Conservation (phyloP, 202 grass and related monocot genomes). For the Sporobolus alterniflorus region DNA sequence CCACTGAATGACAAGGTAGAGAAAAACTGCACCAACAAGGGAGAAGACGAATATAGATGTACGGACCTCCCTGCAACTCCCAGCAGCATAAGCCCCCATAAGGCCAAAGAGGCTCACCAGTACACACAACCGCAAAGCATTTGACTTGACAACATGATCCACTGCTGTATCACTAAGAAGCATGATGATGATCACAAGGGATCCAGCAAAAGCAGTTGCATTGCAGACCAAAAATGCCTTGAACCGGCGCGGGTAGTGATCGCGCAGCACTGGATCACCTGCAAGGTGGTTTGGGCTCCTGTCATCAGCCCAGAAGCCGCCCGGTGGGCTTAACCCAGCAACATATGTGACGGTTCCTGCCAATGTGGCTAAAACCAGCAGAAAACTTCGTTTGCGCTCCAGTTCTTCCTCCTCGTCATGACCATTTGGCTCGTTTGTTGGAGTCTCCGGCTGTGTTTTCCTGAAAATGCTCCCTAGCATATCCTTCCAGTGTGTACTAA, state of each 20-base stretch:
- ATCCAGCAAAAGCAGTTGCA: slow-evolving; percentile 62
- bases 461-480: not conserved
- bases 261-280: slow-evolving; percentile 50
- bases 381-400: slow-evolving; percentile 47
- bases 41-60: slow-evolving; percentile 64
- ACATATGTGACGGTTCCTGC: slow-evolving; percentile 48
- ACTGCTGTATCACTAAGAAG: slow-evolving; percentile 56
- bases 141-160: slow-evolving; percentile 45
- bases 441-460: not conserved
- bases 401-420: not conserved
- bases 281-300: slow-evolving; percentile 18
- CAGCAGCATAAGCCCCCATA: slow-evolving; percentile 61
- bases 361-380: slow-evolving; percentile 56
- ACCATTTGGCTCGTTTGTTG: not conserved
- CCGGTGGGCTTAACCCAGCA: slow-evolving; percentile 55
- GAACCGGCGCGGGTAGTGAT: slow-evolving; percentile 50
- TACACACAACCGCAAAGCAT: slow-evolving; percentile 59
- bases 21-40: slow-evolving; percentile 45
- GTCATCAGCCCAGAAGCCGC: slow-evolving; percentile 51
- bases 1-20: slow-evolving; percentile 47
- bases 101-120: slow-evolving; percentile 57
- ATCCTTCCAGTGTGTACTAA: not conserved
- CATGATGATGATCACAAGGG: slow-evolving; percentile 77
- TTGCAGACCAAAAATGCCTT: slow-evolving; percentile 63
- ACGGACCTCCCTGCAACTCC: slow-evolving; percentile 53